Evolutionary conservation across 768 basidiomycete species (phyloP).

Genomic region (Phlebiopsis flavidoalba): DNA sequence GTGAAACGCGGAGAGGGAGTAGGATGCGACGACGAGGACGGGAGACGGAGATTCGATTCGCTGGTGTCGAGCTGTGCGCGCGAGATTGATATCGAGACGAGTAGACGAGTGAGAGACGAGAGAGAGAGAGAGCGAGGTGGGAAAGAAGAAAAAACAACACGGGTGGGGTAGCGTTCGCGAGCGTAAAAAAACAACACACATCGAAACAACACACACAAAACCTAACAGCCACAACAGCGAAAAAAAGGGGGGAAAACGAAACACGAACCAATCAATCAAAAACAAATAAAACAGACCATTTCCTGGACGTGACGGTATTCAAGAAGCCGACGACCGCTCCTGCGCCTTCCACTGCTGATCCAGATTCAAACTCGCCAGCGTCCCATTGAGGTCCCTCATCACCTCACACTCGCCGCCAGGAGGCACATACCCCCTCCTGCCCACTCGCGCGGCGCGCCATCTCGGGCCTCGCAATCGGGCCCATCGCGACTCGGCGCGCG

Average conservation of each 20-base stretch:
- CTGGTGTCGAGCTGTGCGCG: too few relatives aligned
- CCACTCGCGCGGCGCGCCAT: slow-evolving; percentile 16
- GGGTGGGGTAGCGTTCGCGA: slow-evolving; percentile 12
- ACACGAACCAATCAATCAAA: slow-evolving; percentile 14
- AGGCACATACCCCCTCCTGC: slow-evolving; percentile 11
- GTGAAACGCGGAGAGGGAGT: slow-evolving; percentile 12
- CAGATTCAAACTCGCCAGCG: slow-evolving; percentile 69
- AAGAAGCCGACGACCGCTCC: slow-evolving; percentile 5
- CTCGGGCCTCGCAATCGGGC: slow-evolving; percentile 31
- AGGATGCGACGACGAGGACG: slow-evolving; percentile 17
- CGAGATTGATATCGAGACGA: too few relatives aligned
- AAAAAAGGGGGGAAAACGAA: slow-evolving; percentile 12
- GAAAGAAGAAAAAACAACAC: not conserved
- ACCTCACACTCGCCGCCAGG: slow-evolving; percentile 36
- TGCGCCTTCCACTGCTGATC: slow-evolving; percentile 35
- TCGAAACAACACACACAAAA: slow-evolving; percentile 12
- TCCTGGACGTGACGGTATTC: not conserved
- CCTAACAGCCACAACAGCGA: slow-evolving; percentile 13
- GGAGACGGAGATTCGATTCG: too few relatives aligned
- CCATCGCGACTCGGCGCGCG: slow-evolving; percentile 35
- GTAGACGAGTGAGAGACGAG: slow-evolving; percentile 9
- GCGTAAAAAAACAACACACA: slow-evolving; percentile 15
- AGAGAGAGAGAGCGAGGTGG: not conserved
- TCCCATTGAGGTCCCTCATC: slow-evolving; percentile 71
- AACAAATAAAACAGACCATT: slow-evolving; percentile 3